Conservation (phyloP, 1,284 basidiomycete species). For the Veloboletus limbatus region DNA sequence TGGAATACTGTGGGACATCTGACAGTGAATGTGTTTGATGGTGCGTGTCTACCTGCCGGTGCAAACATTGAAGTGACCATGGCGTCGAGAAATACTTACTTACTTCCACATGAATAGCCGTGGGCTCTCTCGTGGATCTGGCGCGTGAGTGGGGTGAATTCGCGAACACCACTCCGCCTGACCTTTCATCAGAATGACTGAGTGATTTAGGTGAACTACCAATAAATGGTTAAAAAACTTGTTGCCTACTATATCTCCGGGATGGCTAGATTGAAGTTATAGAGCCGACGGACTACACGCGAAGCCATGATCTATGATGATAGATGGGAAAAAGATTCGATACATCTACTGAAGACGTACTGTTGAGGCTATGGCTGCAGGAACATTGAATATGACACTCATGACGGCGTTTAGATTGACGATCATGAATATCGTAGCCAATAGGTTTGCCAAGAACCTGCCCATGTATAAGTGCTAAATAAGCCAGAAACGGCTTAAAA, state of each 20-base stretch:
- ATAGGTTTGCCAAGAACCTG: conserved; percentile 35
- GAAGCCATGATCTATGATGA: conserved; percentile 60
- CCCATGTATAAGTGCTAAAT: not conserved
- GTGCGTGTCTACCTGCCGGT: conserved; percentile 37
- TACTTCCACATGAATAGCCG: conserved; percentile 37
- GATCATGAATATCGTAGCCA: conserved; percentile 37
- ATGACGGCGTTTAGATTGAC: conserved; percentile 34
- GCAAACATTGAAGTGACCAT: conserved; percentile 4
- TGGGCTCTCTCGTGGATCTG: conserved; percentile 15
- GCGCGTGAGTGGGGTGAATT: conserved; percentile 20
- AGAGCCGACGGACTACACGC: conserved; percentile 65
- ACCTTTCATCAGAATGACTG: conserved; percentile 33
- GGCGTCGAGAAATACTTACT: conserved; percentile 5
- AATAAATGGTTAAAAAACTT: not conserved
- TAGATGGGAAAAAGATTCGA: conserved; percentile 4
- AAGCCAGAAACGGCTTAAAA: not conserved
- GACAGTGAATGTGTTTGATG: conserved; percentile 28
- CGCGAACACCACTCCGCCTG: conserved; percentile 32
- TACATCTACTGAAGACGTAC: conserved; percentile 17
- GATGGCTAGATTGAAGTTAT: conserved; percentile 52
- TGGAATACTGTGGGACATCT: conserved; percentile 24
- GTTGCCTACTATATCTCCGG: conserved; percentile 57
- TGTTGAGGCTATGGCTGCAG: conserved; percentile 41
- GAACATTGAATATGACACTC: conserved; percentile 38
- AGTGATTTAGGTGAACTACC: conserved; percentile 3